phyloP scores from a whole-genome alignment of 257 asterid species.

The Leptodermis oblonga region DNA sequence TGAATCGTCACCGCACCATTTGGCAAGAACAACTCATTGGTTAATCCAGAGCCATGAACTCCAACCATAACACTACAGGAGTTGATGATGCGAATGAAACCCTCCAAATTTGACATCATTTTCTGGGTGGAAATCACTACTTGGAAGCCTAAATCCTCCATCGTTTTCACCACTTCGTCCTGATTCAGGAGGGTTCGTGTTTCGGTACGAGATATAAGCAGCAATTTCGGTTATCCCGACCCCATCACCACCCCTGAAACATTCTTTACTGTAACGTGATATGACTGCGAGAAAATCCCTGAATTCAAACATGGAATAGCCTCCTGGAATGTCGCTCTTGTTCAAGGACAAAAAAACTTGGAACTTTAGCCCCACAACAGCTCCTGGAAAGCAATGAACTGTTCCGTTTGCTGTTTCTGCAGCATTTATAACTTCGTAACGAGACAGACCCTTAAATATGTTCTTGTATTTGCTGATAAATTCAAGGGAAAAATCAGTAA shows the following conservation, averaged over 20 bases:
- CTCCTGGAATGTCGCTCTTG: conserved; percentile 29
- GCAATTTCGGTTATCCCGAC: conserved; percentile 13
- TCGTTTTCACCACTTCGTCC: conserved; percentile 35
- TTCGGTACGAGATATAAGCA: conserved; percentile 38
- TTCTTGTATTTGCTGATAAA: conserved; percentile 35
- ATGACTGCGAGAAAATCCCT: conserved; percentile 30
- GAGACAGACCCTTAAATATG: conserved; percentile 29
- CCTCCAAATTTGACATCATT: conserved; percentile 23
- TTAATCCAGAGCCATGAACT: conserved; percentile 61
- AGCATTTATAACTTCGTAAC: conserved; percentile 34
- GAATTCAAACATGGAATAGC: conserved; percentile 40
- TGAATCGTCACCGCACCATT: conserved; percentile 47
- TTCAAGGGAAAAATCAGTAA: conserved; percentile 37
- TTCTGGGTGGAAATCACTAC: conserved; percentile 29
- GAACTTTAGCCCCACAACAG: conserved; percentile 43
- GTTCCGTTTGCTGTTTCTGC: conserved; percentile 15
- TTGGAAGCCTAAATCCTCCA: conserved; percentile 40
- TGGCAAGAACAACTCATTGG: conserved; percentile 52
- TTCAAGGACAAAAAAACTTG: conserved; percentile 44
- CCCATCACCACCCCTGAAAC: conserved; percentile 25
- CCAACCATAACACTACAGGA: conserved; percentile 53
- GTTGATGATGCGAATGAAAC: conserved; percentile 30
- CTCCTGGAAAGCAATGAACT: conserved; percentile 52
- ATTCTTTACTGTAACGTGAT: conserved; percentile 18
- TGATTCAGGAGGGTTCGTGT: conserved; percentile 49